A percentile compares a stretch with the other conserved stretches of the same genome.
Evolutionary conservation across 2,329 filamentous ascomycete species (phyloP).

Genomic region (Teratosphaeria nubilosa): DNA sequence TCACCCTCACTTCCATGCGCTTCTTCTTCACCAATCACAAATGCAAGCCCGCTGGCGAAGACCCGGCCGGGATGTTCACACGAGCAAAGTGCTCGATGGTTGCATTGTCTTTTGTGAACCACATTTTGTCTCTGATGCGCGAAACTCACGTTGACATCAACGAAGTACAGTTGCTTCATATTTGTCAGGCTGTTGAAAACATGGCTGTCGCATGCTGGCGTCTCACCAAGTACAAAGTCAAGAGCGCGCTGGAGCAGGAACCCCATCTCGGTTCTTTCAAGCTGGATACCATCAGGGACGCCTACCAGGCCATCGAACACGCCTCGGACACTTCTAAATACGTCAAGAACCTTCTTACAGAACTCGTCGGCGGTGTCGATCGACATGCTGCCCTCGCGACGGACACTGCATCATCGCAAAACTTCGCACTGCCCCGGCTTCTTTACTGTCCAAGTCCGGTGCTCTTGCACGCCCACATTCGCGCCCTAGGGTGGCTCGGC

Average conservation of each 20-base stretch:
- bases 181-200: conserved; percentile 26
- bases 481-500: conserved; percentile 50
- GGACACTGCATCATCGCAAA: background rate
- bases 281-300: background rate
- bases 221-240: conserved; percentile 2
- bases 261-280: background rate
- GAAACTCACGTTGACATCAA: conserved; percentile 24
- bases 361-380: background rate
- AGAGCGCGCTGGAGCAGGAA: background rate
- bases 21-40: conserved; percentile 1
- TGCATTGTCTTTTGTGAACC: conserved; percentile 12
- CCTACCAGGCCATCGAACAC: background rate
- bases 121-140: conserved; percentile 7
- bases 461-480: conserved; percentile 51
- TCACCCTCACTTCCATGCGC: conserved; percentile 6
- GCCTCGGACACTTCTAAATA: background rate
- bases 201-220: conserved; percentile 19
- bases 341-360: background rate
- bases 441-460: conserved; percentile 37
- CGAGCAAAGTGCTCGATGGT: conserved; percentile 8
- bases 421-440: conserved; percentile 13
- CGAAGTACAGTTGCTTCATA: conserved; percentile 15
- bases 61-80: background rate
- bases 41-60: background rate
- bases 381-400: background rate